A percentile compares a stretch with the other conserved stretches of the same genome.
Evolutionary conservation across 2,329 filamentous ascomycete species (phyloP).

Genomic region (Aspergillus alliaceus): DNA sequence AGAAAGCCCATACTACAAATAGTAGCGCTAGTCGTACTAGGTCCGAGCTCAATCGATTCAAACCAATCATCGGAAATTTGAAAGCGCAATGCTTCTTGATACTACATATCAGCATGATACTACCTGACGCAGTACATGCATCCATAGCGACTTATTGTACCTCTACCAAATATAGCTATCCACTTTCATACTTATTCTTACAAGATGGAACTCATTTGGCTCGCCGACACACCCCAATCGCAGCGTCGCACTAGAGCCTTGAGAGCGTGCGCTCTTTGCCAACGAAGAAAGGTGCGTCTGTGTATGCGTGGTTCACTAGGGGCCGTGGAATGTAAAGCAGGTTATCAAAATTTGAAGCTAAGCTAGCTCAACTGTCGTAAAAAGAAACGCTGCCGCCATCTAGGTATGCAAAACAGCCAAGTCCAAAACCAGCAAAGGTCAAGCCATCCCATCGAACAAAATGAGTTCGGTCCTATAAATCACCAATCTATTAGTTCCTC

Average conservation of each 20-base stretch:
- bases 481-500: neutral
- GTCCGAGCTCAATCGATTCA: neutral
- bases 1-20: no score
- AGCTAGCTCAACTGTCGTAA: neutral
- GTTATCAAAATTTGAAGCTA: neutral
- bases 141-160: neutral
- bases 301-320: neutral
- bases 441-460: neutral
- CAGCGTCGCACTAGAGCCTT: constrained; percentile 31
- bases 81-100: neutral
- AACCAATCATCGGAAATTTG: neutral
- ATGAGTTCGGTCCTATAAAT: neutral
- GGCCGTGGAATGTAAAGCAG: neutral
- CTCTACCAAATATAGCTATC: neutral
- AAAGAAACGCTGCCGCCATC: constrained; percentile 37
- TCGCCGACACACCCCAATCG: constrained; percentile 34
- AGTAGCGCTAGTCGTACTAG: no score
- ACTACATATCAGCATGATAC: neutral
- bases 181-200: neutral
- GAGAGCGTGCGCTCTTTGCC: constrained; percentile 33
- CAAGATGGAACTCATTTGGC: constrained; percentile 36
- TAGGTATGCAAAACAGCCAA: constrained; percentile 11
- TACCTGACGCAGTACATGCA: neutral
- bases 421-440: neutral
- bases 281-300: constrained; percentile 31